These are phyloP conservation scores for Cinnamomum micranthum DNA, from an alignment of 164 flowering plant species.

Conservation along the genomic window DNA sequence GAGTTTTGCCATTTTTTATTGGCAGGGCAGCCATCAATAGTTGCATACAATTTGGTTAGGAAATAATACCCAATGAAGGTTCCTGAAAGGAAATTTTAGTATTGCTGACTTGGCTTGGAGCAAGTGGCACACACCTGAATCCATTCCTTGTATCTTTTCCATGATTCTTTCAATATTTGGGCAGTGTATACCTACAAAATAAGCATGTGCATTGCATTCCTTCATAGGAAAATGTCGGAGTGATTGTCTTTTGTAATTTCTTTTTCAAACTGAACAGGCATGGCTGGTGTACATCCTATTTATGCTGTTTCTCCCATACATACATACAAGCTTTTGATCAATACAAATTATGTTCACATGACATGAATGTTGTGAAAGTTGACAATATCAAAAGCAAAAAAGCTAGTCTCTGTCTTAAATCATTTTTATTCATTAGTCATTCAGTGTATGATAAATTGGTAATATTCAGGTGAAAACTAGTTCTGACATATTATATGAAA, in stretches of 20 bases:
- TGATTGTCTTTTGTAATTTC: not conserved
- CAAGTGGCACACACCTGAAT: not conserved
- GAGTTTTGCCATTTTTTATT: not conserved
- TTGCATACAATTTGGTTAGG: not conserved
- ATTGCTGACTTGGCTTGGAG: not conserved
- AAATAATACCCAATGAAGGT: not conserved
- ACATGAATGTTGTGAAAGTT: no score
- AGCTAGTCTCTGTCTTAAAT: no score
- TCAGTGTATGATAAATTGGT: no score
- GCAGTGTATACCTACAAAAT: constrained; percentile 1
- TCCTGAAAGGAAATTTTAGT: not conserved
- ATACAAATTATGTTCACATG: not conserved
- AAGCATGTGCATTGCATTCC: not conserved
- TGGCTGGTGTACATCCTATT: not conserved
- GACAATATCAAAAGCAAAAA: no score
- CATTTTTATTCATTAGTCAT: no score
- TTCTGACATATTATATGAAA: no score
- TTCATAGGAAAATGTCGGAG: no score
- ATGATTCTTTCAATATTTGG: not conserved
- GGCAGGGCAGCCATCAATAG: not conserved
- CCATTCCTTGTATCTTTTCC: not conserved
- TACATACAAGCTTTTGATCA: not conserved
- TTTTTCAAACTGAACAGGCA: not conserved
- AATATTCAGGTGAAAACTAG: no score
- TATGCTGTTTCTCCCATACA: not conserved